phyloP scores from a whole-genome alignment of 768 basidiomycete genomes.

The Gloeopeniophorella convolvens region DNA sequence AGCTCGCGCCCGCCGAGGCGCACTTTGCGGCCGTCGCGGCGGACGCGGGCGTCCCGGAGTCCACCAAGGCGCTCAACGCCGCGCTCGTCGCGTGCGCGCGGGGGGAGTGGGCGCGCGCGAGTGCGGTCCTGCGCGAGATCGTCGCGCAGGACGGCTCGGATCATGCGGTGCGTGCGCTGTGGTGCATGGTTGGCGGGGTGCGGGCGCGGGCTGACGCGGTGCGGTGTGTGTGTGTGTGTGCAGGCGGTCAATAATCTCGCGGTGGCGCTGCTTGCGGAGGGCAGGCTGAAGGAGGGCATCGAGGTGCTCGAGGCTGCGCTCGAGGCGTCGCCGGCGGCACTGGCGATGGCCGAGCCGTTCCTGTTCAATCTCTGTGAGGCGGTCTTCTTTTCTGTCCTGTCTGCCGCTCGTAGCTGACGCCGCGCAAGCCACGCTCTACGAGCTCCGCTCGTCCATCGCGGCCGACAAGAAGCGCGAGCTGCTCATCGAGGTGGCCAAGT shows the following conservation, averaged over 20 bases:
- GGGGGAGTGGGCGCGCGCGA: conserved; percentile 62
- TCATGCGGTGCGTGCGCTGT: neutral
- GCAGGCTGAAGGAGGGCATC: conserved; percentile 71
- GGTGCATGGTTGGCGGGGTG: neutral
- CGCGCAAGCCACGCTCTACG: conserved; percentile 68
- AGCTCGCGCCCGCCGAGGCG: conserved; percentile 49
- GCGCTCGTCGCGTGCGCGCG: conserved; percentile 60
- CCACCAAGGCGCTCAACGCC: conserved; percentile 48
- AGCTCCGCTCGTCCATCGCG: conserved; percentile 66
- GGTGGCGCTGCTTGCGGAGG: conserved; percentile 64
- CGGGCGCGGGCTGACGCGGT: neutral
- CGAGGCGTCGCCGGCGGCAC: conserved; percentile 56
- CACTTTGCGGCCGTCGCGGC: conserved; percentile 50
- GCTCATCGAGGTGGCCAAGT: conserved; percentile 70
- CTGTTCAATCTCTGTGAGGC: conserved; percentile 80
- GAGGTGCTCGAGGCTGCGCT: conserved; percentile 60
- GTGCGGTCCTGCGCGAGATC: conserved; percentile 36
- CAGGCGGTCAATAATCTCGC: conserved; percentile 75
- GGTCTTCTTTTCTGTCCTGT: no score
- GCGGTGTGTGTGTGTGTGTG: neutral
- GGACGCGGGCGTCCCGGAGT: conserved; percentile 37
- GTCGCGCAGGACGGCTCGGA: conserved; percentile 38
- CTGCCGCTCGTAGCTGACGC: neutral
- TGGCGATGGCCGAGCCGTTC: conserved; percentile 75
- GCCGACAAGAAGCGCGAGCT: conserved; percentile 72